Conservation (phyloP, 1,284 basidiomycete species). For the Farysia itapuensis region DNA sequence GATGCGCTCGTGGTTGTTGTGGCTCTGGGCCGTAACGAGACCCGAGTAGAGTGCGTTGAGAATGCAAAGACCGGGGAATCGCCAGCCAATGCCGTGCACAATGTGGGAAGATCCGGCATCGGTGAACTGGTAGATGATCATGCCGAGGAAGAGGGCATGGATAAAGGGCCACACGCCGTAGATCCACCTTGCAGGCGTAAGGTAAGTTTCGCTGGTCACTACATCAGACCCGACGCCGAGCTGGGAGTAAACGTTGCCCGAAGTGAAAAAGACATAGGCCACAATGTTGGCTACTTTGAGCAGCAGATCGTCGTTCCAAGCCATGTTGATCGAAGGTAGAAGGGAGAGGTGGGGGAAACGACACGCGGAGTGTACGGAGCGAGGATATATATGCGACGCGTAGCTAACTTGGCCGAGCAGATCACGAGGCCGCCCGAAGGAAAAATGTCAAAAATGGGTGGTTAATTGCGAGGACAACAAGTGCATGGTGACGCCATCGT, state of each 20-base stretch:
- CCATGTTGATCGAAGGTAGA: slow-evolving; percentile 14
- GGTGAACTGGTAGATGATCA: slow-evolving; percentile 54
- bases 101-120: slow-evolving; percentile 76
- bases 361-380: too few species aligned
- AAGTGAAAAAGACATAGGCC: slow-evolving; percentile 78
- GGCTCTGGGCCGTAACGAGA: slow-evolving; percentile 60
- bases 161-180: slow-evolving; percentile 78
- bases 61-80: slow-evolving; percentile 79
- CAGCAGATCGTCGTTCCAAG: slow-evolving; percentile 41
- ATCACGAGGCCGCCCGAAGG: too few species aligned
- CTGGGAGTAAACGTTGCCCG: slow-evolving; percentile 82
- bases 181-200: slow-evolving; percentile 85
- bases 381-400: too few species aligned
- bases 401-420: too few species aligned
- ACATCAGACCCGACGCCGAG: slow-evolving; percentile 60
- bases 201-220: slow-evolving; percentile 69
- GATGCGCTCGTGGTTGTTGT: slow-evolving; percentile 64
- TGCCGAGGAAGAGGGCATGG: slow-evolving; percentile 79
- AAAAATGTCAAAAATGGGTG: too few species aligned
- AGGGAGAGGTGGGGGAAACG: too few species aligned
- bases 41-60: slow-evolving; percentile 84
- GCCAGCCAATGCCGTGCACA: slow-evolving; percentile 82
- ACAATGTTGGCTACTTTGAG: slow-evolving; percentile 73
- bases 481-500: too few species aligned
- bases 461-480: too few species aligned